Evolutionary conservation across 2,329 filamentous ascomycete species (phyloP), one percentile per base, ranked within the genome.

Genomic region (Bipolaris gigantea): DNA sequence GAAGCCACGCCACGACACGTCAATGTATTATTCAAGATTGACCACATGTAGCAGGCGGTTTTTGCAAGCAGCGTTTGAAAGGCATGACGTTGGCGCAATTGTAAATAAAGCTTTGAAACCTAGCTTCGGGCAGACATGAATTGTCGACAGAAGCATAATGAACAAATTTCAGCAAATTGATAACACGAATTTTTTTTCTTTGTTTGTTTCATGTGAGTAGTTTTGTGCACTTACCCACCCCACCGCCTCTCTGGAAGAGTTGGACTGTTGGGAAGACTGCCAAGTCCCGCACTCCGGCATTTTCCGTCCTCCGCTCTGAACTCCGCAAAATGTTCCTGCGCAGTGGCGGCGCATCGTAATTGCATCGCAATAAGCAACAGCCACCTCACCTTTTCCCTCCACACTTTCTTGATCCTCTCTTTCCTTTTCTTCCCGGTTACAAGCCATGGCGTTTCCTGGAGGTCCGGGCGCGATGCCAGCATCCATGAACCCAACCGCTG

Each of bases 401-500:
- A 33, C 41, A 38, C 11, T 4, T 35, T 30, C 35, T 21, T 13
- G 38, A n/a, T 11, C 21, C 10, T 18, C 30, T 25, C 6, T 19
- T 48, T 11, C 27, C 34, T 13, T n/a, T 34, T 7, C 36, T 32
- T 11, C 15, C 25, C 13, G 36, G 41, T 41, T 23, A 30, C 25
- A 15, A 56, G 15, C 27, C 2, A 74, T 74, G 71, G 65, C 70
- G 34, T 69, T 73, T 46, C 70, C 72, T 46, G 64, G 65, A 30
- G 62, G 60, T 3, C 56, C 61, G 35, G 63, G 56, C 53, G 58
- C 60, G 32, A 55, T 67, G 59, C 67, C 65, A 40, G 56, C 57
- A 5, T 59, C 60, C 38, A 64, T 69, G 67, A 67, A 73, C 48
- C 68, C 69, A 8, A 73, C 68, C 42, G 71, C 70, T 7, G 73